Evolutionary conservation across 441 rosid species (phyloP).

Genomic region (Gossypium davidsonii): DNA sequence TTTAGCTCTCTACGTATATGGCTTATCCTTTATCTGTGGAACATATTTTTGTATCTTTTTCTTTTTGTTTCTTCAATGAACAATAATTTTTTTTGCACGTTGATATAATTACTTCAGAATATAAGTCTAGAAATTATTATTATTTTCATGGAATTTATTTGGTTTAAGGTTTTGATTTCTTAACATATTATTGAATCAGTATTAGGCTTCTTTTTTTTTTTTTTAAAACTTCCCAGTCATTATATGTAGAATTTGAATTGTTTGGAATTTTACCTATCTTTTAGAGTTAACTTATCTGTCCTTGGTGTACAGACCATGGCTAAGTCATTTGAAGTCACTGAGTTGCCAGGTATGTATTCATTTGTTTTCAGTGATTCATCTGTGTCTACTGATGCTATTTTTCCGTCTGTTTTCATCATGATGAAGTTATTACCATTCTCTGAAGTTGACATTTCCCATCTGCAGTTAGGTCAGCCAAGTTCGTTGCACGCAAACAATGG

Average conservation of each 20-base stretch:
- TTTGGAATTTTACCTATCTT: not conserved
- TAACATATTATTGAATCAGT: not conserved
- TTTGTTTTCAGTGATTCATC: not conserved
- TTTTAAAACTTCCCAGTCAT: not conserved
- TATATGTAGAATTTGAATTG: not conserved
- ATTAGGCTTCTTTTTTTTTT: not conserved
- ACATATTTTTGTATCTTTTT: not conserved
- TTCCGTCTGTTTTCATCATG: slow-evolving; percentile 6
- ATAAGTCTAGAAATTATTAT: not conserved
- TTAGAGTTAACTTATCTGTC: slow-evolving; percentile 22
- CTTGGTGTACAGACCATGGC: slow-evolving; percentile 39
- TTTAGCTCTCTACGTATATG: not conserved
- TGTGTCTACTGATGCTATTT: slow-evolving; percentile 1
- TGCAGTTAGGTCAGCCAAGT: slow-evolving; percentile 74
- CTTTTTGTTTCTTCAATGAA: not conserved
- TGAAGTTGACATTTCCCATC: slow-evolving; percentile 15
- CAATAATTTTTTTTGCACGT: not conserved
- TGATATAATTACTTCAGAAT: not conserved
- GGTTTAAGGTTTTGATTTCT: not conserved
- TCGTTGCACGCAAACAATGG: slow-evolving; percentile 70
- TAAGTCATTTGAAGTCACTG: slow-evolving; percentile 61
- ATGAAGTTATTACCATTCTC: slow-evolving; percentile 6
- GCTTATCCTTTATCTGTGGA: not conserved
- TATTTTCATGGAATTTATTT: not conserved
- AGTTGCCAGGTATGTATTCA: slow-evolving; percentile 45